phyloP scores from a whole-genome alignment of 164 flowering plant species.

The Vitis amurensis region DNA sequence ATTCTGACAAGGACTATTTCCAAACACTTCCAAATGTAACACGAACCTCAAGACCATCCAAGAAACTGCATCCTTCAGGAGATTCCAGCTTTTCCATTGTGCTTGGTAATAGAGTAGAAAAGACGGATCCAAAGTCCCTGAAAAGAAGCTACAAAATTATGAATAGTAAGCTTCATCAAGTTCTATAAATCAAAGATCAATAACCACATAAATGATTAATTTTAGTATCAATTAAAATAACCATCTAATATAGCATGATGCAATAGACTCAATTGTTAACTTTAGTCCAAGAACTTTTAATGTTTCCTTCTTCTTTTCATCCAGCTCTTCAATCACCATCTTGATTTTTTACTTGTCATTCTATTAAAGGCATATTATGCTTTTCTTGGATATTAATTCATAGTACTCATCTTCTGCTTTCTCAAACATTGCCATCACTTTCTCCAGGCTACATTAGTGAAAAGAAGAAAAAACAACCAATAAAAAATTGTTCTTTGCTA shows the following conservation, averaged over 20 bases:
- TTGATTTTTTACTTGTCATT: constrained; percentile 95
- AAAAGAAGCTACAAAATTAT: constrained; percentile 10
- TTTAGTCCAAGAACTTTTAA: constrained; percentile 90
- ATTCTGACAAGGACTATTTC: constrained; percentile 97
- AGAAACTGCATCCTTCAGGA: constrained; percentile 91
- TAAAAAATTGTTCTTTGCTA: neutral
- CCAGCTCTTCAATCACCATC: constrained; percentile 94
- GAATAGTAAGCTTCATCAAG: neutral
- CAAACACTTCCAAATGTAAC: constrained; percentile 98
- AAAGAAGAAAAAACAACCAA: constrained; percentile 3
- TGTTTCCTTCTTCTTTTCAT: constrained; percentile 98
- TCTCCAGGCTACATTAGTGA: constrained; percentile 69
- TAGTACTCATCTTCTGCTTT: constrained; percentile 98
- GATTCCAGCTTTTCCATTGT: constrained; percentile 96
- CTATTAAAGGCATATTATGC: constrained; percentile 48
- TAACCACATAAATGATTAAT: neutral
- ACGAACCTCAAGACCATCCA: constrained; percentile 97
- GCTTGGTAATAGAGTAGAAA: constrained; percentile 92
- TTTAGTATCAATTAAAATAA: neutral
- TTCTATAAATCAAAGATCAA: constrained; percentile 5
- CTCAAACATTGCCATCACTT: constrained; percentile 99
- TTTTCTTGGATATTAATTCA: constrained; percentile 86
- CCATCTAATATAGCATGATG: neutral
- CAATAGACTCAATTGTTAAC: constrained; percentile 66
- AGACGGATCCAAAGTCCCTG: constrained; percentile 98